Conservation (phyloP, 192 early-diverging fungal genomes). For the Linnemannia hyalina region DNA sequence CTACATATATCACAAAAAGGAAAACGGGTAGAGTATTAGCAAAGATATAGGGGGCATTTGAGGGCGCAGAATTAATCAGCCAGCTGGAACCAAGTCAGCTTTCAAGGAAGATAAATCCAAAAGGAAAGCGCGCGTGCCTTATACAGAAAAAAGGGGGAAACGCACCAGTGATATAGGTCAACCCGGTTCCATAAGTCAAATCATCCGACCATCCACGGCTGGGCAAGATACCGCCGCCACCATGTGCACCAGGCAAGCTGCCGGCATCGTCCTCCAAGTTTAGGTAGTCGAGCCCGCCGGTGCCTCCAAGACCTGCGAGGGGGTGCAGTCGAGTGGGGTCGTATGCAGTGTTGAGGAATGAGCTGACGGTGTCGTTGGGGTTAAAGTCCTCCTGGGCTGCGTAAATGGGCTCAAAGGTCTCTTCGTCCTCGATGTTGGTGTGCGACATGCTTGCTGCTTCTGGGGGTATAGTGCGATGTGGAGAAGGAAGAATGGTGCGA, state of each 20-base stretch:
- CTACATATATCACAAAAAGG: slow-evolving; percentile 6
- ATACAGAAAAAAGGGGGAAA: not conserved
- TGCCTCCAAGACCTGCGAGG: slow-evolving; percentile 60
- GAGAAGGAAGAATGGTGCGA: not conserved
- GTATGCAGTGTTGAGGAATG: slow-evolving; percentile 57
- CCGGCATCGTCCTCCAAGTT: slow-evolving; percentile 53
- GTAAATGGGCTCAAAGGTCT: slow-evolving; percentile 33
- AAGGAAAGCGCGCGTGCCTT: not conserved
- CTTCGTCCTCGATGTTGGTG: slow-evolving; percentile 39
- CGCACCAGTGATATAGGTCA: slow-evolving; percentile 75
- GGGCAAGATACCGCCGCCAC: slow-evolving; percentile 62
- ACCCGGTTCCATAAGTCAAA: slow-evolving; percentile 84
- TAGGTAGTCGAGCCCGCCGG: slow-evolving; percentile 63
- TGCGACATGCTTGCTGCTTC: not conserved
- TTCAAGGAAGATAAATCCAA: not conserved
- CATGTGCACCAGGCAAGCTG: slow-evolving; percentile 35
- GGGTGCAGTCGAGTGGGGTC: slow-evolving; percentile 57
- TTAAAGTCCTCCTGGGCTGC: slow-evolving; percentile 39
- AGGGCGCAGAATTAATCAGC: not conserved
- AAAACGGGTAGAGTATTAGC: not conserved
- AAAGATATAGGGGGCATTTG: not conserved
- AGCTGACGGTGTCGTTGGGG: slow-evolving; percentile 59
- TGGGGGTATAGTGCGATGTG: not conserved
- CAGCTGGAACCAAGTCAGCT: not conserved
- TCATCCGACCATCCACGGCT: slow-evolving; percentile 83